These are phyloP conservation scores for Debaryomyces tyrocola DNA, from an alignment of 805 yeast species.

Conservation along the genomic window DNA sequence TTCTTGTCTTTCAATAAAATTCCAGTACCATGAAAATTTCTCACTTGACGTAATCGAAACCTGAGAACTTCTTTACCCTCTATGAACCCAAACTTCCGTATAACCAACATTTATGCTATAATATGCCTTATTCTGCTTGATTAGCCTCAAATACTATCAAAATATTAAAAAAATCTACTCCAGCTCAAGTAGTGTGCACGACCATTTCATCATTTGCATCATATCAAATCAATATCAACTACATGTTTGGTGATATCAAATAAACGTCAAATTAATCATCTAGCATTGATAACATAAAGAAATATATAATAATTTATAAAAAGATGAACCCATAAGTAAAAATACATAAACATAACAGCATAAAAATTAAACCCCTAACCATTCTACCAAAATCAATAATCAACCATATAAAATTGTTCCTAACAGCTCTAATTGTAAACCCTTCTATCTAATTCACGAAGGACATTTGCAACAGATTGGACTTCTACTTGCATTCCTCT, in stretches of 20 bases:
- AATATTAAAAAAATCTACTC: no score
- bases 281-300: no score
- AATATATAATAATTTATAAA: no score
- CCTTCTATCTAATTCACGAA: conserved; percentile 77
- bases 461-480: conserved; percentile 82
- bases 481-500: conserved; percentile 90
- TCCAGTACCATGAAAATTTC: not conserved
- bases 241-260: no score
- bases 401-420: not conserved
- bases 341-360: not conserved
- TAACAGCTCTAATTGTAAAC: conserved; percentile 39
- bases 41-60: not conserved
- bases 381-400: no score
- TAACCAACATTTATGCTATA: not conserved
- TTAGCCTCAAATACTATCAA: no score
- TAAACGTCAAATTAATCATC: no score
- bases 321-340: not conserved
- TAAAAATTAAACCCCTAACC: no score
- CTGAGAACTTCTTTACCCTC: not conserved
- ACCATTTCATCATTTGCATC: no score
- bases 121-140: no score
- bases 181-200: no score
- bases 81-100: not conserved
- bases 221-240: no score
- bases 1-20: not conserved